phyloP scores from a whole-genome alignment of 163 green algal species.

The Picocystis sp. region DNA sequence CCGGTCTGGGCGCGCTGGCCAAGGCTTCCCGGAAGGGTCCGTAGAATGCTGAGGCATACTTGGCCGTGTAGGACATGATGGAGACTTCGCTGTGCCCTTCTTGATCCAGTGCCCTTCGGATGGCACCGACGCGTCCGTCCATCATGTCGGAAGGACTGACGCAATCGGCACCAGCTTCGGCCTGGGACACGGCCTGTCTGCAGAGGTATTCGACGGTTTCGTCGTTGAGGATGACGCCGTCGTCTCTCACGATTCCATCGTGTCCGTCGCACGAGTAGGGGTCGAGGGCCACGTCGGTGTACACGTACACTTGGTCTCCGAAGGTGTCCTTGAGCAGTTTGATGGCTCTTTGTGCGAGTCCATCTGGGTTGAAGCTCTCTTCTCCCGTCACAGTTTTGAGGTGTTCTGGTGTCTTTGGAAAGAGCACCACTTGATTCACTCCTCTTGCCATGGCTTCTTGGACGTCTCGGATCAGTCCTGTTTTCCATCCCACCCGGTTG shows the following conservation, averaged over 20 bases:
- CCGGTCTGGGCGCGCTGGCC: slow-evolving; percentile 53
- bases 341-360: slow-evolving; percentile 84
- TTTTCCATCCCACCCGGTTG: slow-evolving; percentile 54
- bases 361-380: slow-evolving; percentile 90
- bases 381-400: slow-evolving; percentile 77
- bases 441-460: slow-evolving; percentile 68
- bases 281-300: slow-evolving; percentile 95
- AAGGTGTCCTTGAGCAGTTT: slow-evolving; percentile 85
- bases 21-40: slow-evolving; percentile 93
- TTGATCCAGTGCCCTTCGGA: slow-evolving; percentile 72
- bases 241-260: slow-evolving; percentile 90
- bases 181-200: slow-evolving; percentile 81
- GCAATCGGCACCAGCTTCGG: slow-evolving; percentile 74
- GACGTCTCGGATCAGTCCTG: slow-evolving; percentile 69
- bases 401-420: slow-evolving; percentile 82
- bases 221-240: slow-evolving; percentile 90
- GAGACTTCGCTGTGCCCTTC: slow-evolving; percentile 78
- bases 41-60: slow-evolving; percentile 95
- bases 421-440: slow-evolving; percentile 91
- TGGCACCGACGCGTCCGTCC: slow-evolving; percentile 85
- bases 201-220: slow-evolving; percentile 94
- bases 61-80: slow-evolving; percentile 98
- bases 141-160: slow-evolving; percentile 96
- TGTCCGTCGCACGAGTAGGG: slow-evolving; percentile 94
- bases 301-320: slow-evolving; percentile 75